These are phyloP conservation scores for Solanum stenotomum DNA, from an alignment of 257 asterid genomes.

Conservation along the genomic window DNA sequence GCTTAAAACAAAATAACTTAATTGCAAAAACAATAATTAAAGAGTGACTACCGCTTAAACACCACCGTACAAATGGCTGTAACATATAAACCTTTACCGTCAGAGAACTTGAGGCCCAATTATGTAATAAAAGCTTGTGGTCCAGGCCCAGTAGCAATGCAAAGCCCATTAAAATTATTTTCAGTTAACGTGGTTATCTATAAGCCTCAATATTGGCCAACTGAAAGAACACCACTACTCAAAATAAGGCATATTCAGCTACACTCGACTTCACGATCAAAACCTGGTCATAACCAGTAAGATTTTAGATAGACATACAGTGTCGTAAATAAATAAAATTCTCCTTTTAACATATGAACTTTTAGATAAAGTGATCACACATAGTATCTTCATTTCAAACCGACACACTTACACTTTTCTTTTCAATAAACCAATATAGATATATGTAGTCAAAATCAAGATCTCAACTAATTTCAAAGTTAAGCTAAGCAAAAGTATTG, in stretches of 20 bases:
- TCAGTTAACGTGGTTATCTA: conserved; percentile 12
- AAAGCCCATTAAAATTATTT: background rate
- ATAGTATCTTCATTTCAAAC: no score
- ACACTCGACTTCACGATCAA: background rate
- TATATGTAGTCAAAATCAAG: rapidly evolving
- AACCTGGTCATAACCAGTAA: background rate
- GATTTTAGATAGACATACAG: background rate
- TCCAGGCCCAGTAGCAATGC: background rate
- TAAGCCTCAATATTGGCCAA: background rate
- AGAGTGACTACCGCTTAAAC: background rate
- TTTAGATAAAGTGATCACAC: background rate
- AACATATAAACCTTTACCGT: background rate
- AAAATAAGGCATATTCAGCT: background rate
- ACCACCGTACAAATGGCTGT: background rate
- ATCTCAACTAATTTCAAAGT: no score
- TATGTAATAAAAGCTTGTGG: background rate
- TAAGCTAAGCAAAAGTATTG: rapidly evolving
- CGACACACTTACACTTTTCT: background rate
- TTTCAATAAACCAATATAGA: background rate
- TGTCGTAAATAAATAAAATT: no score
- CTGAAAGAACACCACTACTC: conserved; percentile 12
- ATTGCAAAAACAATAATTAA: background rate
- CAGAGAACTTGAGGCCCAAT: background rate
- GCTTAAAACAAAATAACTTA: background rate
- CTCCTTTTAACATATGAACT: no score